Base-by-base conservation (phyloP, 805 yeast genomes). In the Phaffomyces thermotolerans region DNA sequence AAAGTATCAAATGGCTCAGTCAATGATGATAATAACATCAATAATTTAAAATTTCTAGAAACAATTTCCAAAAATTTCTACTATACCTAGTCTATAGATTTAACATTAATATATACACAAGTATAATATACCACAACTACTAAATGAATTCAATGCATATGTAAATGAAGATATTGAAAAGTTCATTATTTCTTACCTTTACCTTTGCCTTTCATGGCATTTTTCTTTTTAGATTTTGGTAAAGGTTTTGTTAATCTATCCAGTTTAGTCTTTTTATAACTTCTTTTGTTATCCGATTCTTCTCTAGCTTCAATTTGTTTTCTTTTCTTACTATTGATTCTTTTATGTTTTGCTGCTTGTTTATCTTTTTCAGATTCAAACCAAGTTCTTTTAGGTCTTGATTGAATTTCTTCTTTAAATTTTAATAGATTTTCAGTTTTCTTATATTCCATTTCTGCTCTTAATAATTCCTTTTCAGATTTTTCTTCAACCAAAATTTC, bases 341-440 rank as follows among this genome's bases (percentile, higher is more conserved):
- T 42, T 24, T 36, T 31, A 30, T 57, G 60, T 4, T 64, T 53
- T 36, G 66, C 62, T 55, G 60, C 41, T 25, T 66, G 62, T 55
- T 70, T 67, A 30, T 73, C 77, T 40, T 64, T 58, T 44, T 59
- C 72, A 41, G 64, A 70, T 65, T 87, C 91, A 64, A 93, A 91
- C 99, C 99, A 93, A 0, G 99, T 93, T 68, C 99, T 79, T 64
- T 78, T 88, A 30, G 99, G 98, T 58, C 97, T 77, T 1, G 96
- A 69, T 51, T 78, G 75, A 58, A 93, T 93, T 64, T 93, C 98
- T 42, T 76, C 76, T 52, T 79, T 78, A 56, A 85, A 89, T 58
- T 76, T 83, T 50, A 93, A 66, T 61, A 93, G 55, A 63, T 93
- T 93, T 56, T 84, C 84, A 44, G 95, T 95, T 63, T 84, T 87